These are phyloP conservation scores for Nicotiana paniculata DNA, from an alignment of 257 asterid species.

Conservation along the genomic window DNA sequence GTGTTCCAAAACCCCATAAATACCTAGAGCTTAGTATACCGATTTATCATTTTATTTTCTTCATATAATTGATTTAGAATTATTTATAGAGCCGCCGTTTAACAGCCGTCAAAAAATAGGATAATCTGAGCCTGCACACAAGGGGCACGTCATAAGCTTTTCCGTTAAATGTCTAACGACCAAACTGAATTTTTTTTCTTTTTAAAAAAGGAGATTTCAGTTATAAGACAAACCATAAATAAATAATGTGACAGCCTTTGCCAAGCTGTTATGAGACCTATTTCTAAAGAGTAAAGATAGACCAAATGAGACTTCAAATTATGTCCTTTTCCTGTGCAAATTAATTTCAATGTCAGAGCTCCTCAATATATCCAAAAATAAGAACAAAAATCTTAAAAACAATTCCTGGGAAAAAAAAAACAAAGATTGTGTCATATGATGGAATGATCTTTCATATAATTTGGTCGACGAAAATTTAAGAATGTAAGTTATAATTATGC, in stretches of 20 bases:
- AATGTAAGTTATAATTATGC: neutral
- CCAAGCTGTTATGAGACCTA: conserved; percentile 5
- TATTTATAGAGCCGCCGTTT: neutral
- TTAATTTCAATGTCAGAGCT: neutral
- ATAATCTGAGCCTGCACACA: neutral
- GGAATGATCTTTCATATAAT: conserved; percentile 1
- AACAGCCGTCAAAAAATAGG: neutral
- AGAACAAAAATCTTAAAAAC: neutral
- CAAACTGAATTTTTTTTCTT: neutral
- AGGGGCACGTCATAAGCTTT: neutral
- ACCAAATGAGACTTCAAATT: neutral
- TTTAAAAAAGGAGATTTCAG: too few species aligned
- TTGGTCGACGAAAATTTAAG: neutral
- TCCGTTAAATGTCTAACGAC: neutral
- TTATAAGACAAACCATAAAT: neutral
- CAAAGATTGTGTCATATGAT: neutral
- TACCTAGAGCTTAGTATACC: fast-evolving
- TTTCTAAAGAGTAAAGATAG: neutral
- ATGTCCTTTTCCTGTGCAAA: neutral
- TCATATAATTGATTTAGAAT: neutral
- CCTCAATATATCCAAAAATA: neutral
- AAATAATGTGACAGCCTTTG: neutral
- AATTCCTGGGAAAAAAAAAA: neutral
- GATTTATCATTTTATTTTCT: too few species aligned
- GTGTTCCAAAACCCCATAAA: fast-evolving